A percentile compares a stretch with the other conserved stretches of the same genome.
Conservation (phyloP, 176 grass and related monocot genomes). For the Oropetium thomaeum region DNA sequence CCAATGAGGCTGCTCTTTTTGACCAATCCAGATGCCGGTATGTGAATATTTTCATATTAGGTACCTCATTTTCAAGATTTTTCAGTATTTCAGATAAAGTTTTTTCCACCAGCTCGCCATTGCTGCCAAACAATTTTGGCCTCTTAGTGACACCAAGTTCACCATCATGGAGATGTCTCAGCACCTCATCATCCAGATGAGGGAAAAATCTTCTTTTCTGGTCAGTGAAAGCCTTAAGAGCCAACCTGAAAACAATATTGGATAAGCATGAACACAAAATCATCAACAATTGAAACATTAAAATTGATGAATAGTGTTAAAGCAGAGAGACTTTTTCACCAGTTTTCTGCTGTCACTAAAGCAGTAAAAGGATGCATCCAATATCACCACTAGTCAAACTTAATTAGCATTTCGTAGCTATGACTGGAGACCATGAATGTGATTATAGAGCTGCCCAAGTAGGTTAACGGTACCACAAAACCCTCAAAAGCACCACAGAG, state of each 20-base stretch:
- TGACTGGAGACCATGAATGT: neutral
- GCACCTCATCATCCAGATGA: constrained; percentile 84
- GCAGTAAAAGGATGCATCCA: neutral
- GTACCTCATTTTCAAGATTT: constrained; percentile 61
- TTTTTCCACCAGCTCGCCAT: constrained; percentile 51
- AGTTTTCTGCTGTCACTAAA: neutral
- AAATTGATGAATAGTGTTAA: neutral
- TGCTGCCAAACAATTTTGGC: constrained; percentile 26
- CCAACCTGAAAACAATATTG: constrained; percentile 65
- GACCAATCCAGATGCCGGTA: constrained; percentile 91
- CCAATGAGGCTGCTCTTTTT: constrained; percentile 76
- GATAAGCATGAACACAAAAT: constrained; percentile 9
- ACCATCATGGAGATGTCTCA: constrained; percentile 48
- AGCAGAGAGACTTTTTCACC: neutral
- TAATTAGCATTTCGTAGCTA: neutral
- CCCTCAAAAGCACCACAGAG: neutral
- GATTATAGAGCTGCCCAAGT: neutral
- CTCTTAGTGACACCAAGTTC: constrained; percentile 55
- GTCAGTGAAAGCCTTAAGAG: constrained; percentile 93
- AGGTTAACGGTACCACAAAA: neutral
- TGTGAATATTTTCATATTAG: constrained; percentile 63
- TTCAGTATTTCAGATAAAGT: constrained; percentile 75
- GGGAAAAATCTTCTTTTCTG: constrained; percentile 95
- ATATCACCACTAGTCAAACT: neutral
- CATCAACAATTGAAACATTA: neutral